Conservation (phyloP, 805 yeast genomes). For the Saccharomycopsis schoenii region DNA sequence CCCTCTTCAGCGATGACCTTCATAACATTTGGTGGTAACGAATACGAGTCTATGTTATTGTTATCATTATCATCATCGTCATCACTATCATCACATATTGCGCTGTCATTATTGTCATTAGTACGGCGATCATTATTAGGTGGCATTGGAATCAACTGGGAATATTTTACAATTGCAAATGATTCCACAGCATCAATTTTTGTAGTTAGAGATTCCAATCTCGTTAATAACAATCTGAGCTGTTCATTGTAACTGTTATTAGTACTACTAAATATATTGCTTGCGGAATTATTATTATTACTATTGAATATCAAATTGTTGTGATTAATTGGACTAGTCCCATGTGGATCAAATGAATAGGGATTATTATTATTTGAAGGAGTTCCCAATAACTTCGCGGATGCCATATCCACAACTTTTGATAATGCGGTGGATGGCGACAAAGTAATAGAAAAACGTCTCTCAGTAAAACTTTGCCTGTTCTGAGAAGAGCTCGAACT, state of each 20-base stretch:
- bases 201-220: conserved; percentile 68
- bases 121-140: conserved; percentile 21
- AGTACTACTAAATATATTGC: conserved; percentile 25
- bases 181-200: conserved; percentile 83
- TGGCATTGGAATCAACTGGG: conserved; percentile 73
- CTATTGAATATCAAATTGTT: conserved; percentile 5
- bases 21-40: conserved; percentile 47
- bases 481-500: conserved; percentile 38
- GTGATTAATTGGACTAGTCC: background rate
- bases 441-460: conserved; percentile 55
- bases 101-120: conserved; percentile 18
- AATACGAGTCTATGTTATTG: conserved; percentile 7
- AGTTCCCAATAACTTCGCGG: conserved; percentile 72
- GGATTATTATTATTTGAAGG: conserved; percentile 16
- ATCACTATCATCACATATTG: conserved; percentile 19
- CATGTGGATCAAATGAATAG: background rate
- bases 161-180: conserved; percentile 84
- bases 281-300: conserved; percentile 13
- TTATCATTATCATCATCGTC: conserved; percentile 20
- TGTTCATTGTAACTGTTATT: conserved; percentile 18
- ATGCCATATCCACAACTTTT: conserved; percentile 79
- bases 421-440: conserved; percentile 83
- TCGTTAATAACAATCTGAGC: conserved; percentile 12
- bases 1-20: conserved; percentile 74
- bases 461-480: conserved; percentile 48